Percentiles rank a stretch among this genome's conserved stretches.
Evolutionary conservation across 2,329 filamentous ascomycete genomes (phyloP).

Genomic region (Pleoardoris graminearum): DNA sequence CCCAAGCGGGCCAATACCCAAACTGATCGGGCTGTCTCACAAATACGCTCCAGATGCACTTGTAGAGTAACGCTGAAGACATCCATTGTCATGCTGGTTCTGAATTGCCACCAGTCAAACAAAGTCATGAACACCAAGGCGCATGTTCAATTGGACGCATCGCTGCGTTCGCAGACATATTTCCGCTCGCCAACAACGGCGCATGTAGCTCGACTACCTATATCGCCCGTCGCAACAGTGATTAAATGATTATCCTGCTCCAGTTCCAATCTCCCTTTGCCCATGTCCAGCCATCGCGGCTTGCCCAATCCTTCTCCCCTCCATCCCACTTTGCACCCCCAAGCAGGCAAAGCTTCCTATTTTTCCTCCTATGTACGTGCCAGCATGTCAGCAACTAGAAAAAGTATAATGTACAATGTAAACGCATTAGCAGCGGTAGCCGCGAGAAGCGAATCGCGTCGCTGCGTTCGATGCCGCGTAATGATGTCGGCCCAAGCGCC

Average conservation of each 20-base stretch:
- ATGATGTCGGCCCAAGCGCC: conserved; percentile 13
- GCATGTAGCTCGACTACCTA: not conserved
- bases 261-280: not conserved
- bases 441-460: conserved; percentile 9
- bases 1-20: too few relatives aligned
- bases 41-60: too few relatives aligned
- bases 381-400: conserved; percentile 25
- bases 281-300: not conserved
- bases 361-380: conserved; percentile 30
- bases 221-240: not conserved
- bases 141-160: not conserved
- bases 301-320: not conserved
- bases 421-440: conserved; percentile 24
- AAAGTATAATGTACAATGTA: conserved; percentile 26
- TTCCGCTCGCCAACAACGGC: not conserved
- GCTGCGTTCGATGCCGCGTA: not conserved
- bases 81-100: too few relatives aligned
- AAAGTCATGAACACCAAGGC: too few relatives aligned
- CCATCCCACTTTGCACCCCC: conserved; percentile 3
- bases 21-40: too few relatives aligned
- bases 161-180: not conserved
- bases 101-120: too few relatives aligned
- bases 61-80: too few relatives aligned
- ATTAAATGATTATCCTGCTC: too few relatives aligned
- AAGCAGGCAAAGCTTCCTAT: conserved; percentile 2